phyloP scores from a whole-genome alignment of 305 asterid species.

The Striga hermonthica region DNA sequence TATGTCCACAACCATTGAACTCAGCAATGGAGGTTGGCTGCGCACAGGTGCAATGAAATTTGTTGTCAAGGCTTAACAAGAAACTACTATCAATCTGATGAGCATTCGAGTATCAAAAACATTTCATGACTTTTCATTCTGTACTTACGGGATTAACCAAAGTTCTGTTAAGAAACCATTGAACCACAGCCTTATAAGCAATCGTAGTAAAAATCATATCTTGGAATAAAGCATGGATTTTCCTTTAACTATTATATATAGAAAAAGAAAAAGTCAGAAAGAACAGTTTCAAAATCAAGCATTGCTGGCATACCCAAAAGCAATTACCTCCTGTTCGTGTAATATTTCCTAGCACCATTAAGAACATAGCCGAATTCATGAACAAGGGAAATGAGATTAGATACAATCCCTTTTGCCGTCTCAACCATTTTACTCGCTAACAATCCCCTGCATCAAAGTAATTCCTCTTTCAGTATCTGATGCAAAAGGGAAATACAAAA shows the following conservation, averaged over 20 bases:
- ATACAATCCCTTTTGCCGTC: constrained; percentile 82
- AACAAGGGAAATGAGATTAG: constrained; percentile 65
- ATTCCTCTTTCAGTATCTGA: not conserved
- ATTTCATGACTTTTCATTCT: too few species aligned
- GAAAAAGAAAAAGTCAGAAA: not conserved
- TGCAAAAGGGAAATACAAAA: not conserved
- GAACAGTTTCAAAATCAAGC: not conserved
- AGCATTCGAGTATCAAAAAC: too few species aligned
- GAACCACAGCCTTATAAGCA: too few species aligned
- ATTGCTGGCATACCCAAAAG: too few species aligned
- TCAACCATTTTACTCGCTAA: constrained; percentile 78
- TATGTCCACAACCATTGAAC: constrained; percentile 78
- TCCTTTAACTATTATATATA: too few species aligned
- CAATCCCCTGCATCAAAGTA: constrained; percentile 66
- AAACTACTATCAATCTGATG: too few species aligned
- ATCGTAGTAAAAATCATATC: too few species aligned
- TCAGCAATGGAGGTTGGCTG: constrained; percentile 93
- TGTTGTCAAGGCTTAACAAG: not conserved
- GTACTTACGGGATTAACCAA: too few species aligned
- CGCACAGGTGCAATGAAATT: constrained; percentile 17
- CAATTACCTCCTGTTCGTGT: constrained; percentile 76
- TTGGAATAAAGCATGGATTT: too few species aligned
- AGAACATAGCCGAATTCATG: constrained; percentile 70
- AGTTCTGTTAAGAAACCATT: too few species aligned
- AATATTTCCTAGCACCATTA: constrained; percentile 87